Percentiles rank a stretch among this genome's conserved stretches.
These are phyloP conservation scores for Phoma herbarum DNA, from an alignment of 2,329 filamentous ascomycete species.

Conservation along the genomic window DNA sequence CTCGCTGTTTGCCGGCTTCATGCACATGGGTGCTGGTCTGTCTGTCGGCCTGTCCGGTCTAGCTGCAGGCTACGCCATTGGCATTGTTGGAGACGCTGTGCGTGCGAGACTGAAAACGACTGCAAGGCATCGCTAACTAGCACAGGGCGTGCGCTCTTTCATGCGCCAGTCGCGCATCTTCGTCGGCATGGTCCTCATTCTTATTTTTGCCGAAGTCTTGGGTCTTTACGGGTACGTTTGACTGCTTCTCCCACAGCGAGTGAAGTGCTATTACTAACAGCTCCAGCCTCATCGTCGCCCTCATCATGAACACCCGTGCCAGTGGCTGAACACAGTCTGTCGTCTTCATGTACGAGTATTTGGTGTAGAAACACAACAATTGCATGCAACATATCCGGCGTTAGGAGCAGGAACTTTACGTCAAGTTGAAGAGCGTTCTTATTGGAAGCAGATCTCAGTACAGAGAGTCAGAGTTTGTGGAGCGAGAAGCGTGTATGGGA, in stretches of 20 bases:
- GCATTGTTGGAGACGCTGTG: conserved; percentile 90
- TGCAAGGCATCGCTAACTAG: conserved; percentile 26
- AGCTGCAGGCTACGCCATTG: conserved; percentile 72
- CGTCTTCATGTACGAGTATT: conserved; percentile 42
- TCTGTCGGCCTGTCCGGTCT: conserved; percentile 67
- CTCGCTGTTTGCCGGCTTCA: conserved; percentile 88
- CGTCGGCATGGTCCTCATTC: conserved; percentile 97
- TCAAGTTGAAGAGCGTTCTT: background rate
- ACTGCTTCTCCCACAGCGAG: background rate
- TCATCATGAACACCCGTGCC: conserved; percentile 91
- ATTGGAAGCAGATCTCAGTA: background rate
- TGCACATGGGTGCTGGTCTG: conserved; percentile 90
- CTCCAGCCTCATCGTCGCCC: conserved; percentile 83
- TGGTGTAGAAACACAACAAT: conserved; percentile 30
- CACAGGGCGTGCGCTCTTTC: conserved; percentile 82
- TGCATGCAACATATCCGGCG: conserved; percentile 23
- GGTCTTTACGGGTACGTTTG: conserved; percentile 87
- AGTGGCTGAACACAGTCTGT: conserved; percentile 58
- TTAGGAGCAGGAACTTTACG: conserved; percentile 10
- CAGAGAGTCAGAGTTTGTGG: background rate
- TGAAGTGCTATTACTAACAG: conserved; percentile 22
- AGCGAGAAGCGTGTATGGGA: background rate
- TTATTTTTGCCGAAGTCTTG: conserved; percentile 98
- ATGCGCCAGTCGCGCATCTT: conserved; percentile 97
- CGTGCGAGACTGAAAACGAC: conserved; percentile 34